Percentiles rank a stretch among this genome's conserved stretches.
phyloP scores from a whole-genome alignment of 768 basidiomycete genomes.

The Thelephora aurantiotincta region DNA sequence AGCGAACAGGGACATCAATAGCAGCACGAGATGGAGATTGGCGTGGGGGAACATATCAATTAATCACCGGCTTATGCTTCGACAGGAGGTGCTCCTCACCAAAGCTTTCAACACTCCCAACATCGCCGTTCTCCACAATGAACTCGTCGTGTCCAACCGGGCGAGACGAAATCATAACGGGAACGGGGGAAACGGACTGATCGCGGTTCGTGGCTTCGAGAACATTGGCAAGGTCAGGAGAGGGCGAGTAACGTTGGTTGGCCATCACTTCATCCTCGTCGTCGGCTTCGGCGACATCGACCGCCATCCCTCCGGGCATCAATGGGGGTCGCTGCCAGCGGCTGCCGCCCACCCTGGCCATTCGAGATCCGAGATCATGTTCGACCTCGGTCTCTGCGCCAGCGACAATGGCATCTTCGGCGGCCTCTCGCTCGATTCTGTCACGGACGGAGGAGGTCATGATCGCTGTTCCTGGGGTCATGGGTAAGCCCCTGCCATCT shows the following conservation, averaged over 20 bases:
- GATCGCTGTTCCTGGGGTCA: too few relatives aligned
- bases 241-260: neutral
- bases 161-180: neutral
- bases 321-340: neutral
- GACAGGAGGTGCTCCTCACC: neutral
- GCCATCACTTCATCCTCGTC: neutral
- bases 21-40: too few relatives aligned
- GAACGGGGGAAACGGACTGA: neutral
- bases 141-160: neutral
- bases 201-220: neutral
- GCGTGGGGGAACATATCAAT: neutral
- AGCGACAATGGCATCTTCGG: conserved; percentile 2
- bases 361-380: conserved; percentile 6
- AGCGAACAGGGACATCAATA: too few relatives aligned
- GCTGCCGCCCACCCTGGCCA: neutral
- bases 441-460: neutral
- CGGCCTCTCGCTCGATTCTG: neutral
- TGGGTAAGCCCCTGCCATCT: too few relatives aligned
- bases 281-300: neutral
- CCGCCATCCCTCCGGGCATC: neutral
- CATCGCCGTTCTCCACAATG: neutral
- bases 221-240: neutral
- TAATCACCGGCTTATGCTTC: neutral
- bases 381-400: conserved; percentile 21
- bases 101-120: neutral